A percentile compares a stretch with the other conserved stretches of the same genome.
Evolutionary conservation across 2,329 filamentous ascomycete genomes (phyloP).

Genomic region (Fusarium sp.): DNA sequence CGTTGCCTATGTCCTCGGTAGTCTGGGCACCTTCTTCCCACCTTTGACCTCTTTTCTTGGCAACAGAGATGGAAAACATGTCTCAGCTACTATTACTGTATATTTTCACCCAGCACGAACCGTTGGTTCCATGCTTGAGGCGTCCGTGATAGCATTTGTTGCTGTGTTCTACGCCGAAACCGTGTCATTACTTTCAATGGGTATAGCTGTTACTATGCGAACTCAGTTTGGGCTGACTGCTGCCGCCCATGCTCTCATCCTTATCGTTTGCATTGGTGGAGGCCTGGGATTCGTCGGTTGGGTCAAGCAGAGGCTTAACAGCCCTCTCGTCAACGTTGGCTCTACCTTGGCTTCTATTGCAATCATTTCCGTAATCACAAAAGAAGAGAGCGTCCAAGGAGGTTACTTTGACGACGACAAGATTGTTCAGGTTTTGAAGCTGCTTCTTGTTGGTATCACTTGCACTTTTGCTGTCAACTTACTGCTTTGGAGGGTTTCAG

Average conservation of each 20-base stretch:
- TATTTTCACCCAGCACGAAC: slow-evolving; percentile 94
- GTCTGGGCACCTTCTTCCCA: slow-evolving; percentile 85
- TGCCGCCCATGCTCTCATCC: slow-evolving; percentile 81
- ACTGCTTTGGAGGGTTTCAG: slow-evolving; percentile 81
- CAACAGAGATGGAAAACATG: slow-evolving; percentile 89
- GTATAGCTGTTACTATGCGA: slow-evolving; percentile 83
- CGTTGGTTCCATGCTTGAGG: slow-evolving; percentile 90
- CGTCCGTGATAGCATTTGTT: slow-evolving; percentile 78
- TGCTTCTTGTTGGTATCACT: slow-evolving; percentile 81
- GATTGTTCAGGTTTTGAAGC: slow-evolving; percentile 84
- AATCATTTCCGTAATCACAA: slow-evolving; percentile 89
- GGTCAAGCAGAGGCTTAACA: slow-evolving; percentile 83
- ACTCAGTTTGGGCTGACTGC: slow-evolving; percentile 72
- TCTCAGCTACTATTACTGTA: slow-evolving; percentile 92
- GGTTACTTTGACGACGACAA: slow-evolving; percentile 85
- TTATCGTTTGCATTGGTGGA: slow-evolving; percentile 86
- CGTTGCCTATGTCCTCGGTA: slow-evolving; percentile 87
- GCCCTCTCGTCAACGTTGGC: slow-evolving; percentile 84
- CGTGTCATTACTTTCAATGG: slow-evolving; percentile 87
- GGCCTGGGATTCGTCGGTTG: slow-evolving; percentile 89
- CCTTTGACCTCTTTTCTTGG: slow-evolving; percentile 80
- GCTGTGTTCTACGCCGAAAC: slow-evolving; percentile 79
- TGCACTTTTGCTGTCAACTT: slow-evolving; percentile 81
- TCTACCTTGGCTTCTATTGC: slow-evolving; percentile 89
- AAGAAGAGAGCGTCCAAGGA: slow-evolving; percentile 87